phyloP scores from a whole-genome alignment of 2,329 filamentous ascomycete genomes.

The Metarhizium anisopliae region DNA sequence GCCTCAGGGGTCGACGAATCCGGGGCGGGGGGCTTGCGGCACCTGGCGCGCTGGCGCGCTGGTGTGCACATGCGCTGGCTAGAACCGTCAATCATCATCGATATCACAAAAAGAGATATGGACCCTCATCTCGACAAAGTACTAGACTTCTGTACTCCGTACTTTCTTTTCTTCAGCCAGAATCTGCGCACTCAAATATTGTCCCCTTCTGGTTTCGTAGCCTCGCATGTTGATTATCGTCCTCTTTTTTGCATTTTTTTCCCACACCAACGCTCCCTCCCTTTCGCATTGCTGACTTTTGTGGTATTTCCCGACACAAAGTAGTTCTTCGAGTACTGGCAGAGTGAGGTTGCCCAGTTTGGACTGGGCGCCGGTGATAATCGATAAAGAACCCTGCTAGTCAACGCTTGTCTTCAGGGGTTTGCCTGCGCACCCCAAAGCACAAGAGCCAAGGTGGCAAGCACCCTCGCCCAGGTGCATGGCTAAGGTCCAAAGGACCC shows the following conservation, averaged over 20 bases:
- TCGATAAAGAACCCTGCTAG: slow-evolving; percentile 7
- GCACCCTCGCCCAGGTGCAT: background rate
- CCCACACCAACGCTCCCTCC: too few species aligned
- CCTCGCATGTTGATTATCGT: background rate
- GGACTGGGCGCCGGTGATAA: background rate
- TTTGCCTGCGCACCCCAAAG: background rate
- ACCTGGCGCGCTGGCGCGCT: too few species aligned
- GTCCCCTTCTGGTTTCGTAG: background rate
- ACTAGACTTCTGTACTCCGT: too few species aligned
- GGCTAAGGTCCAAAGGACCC: background rate
- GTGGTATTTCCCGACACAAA: background rate
- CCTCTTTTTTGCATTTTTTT: background rate
- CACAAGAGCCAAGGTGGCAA: background rate
- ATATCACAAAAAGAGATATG: too few species aligned
- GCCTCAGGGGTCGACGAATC: background rate
- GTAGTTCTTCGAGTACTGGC: background rate
- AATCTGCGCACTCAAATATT: too few species aligned
- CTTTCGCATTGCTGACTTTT: background rate
- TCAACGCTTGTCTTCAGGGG: slow-evolving; percentile 2
- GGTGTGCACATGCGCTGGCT: background rate
- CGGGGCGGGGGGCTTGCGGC: too few species aligned
- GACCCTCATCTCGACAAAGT: background rate
- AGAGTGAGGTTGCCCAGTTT: background rate
- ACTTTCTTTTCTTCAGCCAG: background rate
- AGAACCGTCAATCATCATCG: background rate